Conservation (phyloP, 805 yeast species). For the Metschnikowia borealis region DNA sequence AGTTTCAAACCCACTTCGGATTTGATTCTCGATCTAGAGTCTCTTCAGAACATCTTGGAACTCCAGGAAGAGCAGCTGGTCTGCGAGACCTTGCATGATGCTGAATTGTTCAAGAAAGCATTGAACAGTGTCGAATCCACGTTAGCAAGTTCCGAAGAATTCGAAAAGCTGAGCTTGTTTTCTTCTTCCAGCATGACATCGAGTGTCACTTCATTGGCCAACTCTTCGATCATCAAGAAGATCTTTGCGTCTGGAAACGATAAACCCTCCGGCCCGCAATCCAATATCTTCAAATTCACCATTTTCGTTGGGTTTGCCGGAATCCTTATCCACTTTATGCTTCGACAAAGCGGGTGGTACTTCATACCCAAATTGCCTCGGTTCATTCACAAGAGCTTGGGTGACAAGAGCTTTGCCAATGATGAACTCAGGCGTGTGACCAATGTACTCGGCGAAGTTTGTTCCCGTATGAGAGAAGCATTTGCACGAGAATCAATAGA, state of each 20-base stretch:
- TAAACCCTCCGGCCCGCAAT: conserved; percentile 4
- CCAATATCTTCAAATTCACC: conserved; percentile 32
- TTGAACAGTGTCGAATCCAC: conserved; percentile 18
- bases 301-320: conserved; percentile 40
- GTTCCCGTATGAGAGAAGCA: background rate
- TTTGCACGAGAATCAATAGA: conserved; percentile 7
- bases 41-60: conserved; percentile 7
- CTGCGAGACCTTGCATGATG: conserved; percentile 24
- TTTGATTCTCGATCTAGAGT: background rate
- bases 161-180: conserved; percentile 24
- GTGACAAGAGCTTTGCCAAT: background rate
- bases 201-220: conserved; percentile 1
- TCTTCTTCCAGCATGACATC: conserved; percentile 27
- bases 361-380: background rate
- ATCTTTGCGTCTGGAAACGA: conserved; percentile 1
- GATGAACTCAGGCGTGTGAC: background rate
- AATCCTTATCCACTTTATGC: conserved; percentile 31
- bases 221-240: background rate
- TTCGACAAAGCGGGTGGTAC: conserved; percentile 18
- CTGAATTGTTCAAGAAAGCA: conserved; percentile 21
- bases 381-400: conserved; percentile 2
- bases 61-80: conserved; percentile 33
- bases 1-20: conserved; percentile 6
- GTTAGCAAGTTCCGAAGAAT: conserved; percentile 5
- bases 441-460: background rate